Conservation (phyloP, 768 basidiomycete species). For the Tephrocybe sp. region DNA sequence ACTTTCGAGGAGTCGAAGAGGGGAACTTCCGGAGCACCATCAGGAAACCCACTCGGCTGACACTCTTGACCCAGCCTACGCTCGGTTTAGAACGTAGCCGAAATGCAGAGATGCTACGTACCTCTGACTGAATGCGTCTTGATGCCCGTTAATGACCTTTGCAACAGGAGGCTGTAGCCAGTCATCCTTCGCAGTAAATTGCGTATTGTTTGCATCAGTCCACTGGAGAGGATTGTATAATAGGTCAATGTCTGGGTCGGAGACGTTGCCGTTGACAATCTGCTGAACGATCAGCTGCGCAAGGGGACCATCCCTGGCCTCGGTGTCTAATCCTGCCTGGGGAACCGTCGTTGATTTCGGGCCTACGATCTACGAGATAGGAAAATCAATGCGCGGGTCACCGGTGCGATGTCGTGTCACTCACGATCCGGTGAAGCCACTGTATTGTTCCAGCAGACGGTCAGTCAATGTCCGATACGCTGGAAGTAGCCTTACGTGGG, state of each 20-base stretch:
- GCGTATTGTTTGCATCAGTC: constrained; percentile 44
- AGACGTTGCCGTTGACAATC: constrained; percentile 34
- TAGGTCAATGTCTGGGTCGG: constrained; percentile 43
- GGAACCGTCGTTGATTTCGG: constrained; percentile 51
- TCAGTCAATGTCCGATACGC: constrained; percentile 1
- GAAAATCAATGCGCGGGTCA: constrained; percentile 1
- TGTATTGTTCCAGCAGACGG: constrained; percentile 14
- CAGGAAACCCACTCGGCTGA: constrained; percentile 27
- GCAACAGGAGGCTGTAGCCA: constrained; percentile 48
- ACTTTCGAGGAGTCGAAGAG: constrained; percentile 52
- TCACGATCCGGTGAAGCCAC: constrained; percentile 48
- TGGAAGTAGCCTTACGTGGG: constrained; percentile 43
- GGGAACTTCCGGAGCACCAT: constrained; percentile 36
- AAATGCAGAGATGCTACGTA: constrained; percentile 13
- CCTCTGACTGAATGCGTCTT: constrained; percentile 54
- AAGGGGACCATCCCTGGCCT: constrained; percentile 45
- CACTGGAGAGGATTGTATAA: constrained; percentile 52
- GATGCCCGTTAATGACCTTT: constrained; percentile 44
- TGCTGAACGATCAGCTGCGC: constrained; percentile 49
- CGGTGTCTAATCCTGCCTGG: constrained; percentile 55
- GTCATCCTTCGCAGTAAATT: constrained; percentile 38
- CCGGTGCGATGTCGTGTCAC: constrained; percentile 13
- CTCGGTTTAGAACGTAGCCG: neutral
- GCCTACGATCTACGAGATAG: constrained; percentile 42
- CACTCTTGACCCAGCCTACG: constrained; percentile 47